Evolutionary conservation across 768 basidiomycete species (phyloP).

Genomic region (Mycena pura): DNA sequence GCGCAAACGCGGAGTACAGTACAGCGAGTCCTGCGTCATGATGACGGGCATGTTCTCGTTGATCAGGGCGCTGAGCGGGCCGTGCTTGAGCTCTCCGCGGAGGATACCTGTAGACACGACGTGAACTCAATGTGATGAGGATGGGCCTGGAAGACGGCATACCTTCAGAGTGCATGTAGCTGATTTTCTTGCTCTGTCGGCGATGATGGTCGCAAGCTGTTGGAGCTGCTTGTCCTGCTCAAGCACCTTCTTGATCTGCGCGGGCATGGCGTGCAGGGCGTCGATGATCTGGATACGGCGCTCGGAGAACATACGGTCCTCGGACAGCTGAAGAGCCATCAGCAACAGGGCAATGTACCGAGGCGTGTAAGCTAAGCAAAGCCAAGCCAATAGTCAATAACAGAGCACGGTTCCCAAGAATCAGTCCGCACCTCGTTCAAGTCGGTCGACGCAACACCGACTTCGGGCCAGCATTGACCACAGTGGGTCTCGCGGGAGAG

Average conservation of each 20-base stretch:
- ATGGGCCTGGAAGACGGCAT: constrained; percentile 26
- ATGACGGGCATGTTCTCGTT: constrained; percentile 99
- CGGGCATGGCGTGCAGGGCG: constrained; percentile 89
- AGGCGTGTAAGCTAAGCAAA: constrained; percentile 89
- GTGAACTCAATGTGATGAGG: constrained; percentile 10
- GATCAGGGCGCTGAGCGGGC: constrained; percentile 94
- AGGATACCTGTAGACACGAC: constrained; percentile 77
- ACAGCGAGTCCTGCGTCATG: constrained; percentile 98
- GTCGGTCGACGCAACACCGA: constrained; percentile 99
- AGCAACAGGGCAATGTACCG: constrained; percentile 98
- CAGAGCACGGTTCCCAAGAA: no score
- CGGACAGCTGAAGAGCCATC: constrained; percentile 98
- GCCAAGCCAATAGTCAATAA: background rate
- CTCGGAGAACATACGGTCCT: constrained; percentile 92
- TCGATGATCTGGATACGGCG: constrained; percentile 94
- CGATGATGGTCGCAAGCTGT: constrained; percentile 81
- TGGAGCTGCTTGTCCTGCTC: constrained; percentile 80
- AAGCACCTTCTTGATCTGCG: constrained; percentile 87
- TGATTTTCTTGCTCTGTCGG: constrained; percentile 96
- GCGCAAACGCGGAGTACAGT: constrained; percentile 94
- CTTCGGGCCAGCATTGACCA: constrained; percentile 99
- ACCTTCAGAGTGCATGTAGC: constrained; percentile 88
- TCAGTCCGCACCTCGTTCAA: constrained; percentile 45
- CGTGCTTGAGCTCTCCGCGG: constrained; percentile 98
- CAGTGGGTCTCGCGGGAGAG: constrained; percentile 98